Percentiles rank a stretch among this genome's conserved stretches.
These are phyloP conservation scores for Epichloe coenophiala DNA, from an alignment of 2,329 filamentous ascomycete genomes.

Conservation along the genomic window DNA sequence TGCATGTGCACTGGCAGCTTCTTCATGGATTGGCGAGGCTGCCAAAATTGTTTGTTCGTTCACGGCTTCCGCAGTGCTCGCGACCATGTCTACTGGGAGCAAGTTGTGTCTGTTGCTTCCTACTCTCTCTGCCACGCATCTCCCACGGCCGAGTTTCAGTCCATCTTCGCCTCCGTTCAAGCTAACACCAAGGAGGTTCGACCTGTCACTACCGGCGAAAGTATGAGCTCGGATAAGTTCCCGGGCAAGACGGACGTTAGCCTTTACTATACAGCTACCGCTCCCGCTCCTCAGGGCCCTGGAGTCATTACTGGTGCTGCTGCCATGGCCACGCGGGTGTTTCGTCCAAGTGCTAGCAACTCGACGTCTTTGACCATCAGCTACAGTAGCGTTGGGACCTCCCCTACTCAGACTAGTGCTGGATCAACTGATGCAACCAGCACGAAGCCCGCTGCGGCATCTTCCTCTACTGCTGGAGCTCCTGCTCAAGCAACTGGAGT, in stretches of 20 bases:
- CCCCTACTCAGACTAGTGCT: not conserved
- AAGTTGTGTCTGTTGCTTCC: slow-evolving; percentile 22
- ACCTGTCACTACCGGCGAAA: slow-evolving; percentile 18
- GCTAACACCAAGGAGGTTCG: slow-evolving; percentile 10
- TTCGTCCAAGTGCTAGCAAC: slow-evolving; percentile 8
- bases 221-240: slow-evolving; percentile 18
- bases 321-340: slow-evolving; percentile 18
- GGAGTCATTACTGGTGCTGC: slow-evolving; percentile 29
- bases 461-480: slow-evolving; percentile 10
- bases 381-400: not conserved
- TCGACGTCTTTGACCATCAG: slow-evolving; percentile 5
- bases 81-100: slow-evolving; percentile 19
- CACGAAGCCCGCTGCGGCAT: not conserved
- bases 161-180: slow-evolving; percentile 19
- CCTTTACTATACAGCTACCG: slow-evolving; percentile 26
- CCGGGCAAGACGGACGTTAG: slow-evolving; percentile 25
- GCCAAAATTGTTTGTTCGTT: slow-evolving; percentile 25
- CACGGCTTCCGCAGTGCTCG: slow-evolving; percentile 26
- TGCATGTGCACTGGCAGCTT: slow-evolving; percentile 30
- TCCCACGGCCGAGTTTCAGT: slow-evolving; percentile 22
- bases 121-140: slow-evolving; percentile 22
- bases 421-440: not conserved
- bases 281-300: slow-evolving; percentile 20
- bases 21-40: slow-evolving; percentile 29
- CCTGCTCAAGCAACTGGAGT: slow-evolving; percentile 12